Conservation (phyloP, 164 flowering plant genomes). For the Vitis rotundifolia region DNA sequence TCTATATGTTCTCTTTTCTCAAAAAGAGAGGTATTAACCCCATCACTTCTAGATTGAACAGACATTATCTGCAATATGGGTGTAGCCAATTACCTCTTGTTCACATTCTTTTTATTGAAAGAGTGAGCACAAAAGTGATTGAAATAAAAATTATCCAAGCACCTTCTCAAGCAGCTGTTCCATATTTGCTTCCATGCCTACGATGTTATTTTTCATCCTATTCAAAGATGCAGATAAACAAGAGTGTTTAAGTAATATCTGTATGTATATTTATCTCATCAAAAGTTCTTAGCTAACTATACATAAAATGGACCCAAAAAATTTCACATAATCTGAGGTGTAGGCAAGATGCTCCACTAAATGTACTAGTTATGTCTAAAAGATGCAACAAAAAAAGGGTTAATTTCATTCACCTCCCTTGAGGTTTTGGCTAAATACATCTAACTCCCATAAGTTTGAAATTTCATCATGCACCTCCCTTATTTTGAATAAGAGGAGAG, state of each 20-base stretch:
- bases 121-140: background rate
- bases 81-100: background rate
- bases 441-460: too few species aligned
- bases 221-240: background rate
- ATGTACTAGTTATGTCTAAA: background rate
- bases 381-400: background rate
- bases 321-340: too few species aligned
- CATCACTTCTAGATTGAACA: constrained; percentile 94
- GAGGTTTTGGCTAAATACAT: too few species aligned
- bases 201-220: constrained; percentile 98
- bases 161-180: constrained; percentile 97
- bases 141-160: constrained; percentile 1
- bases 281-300: too few species aligned
- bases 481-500: too few species aligned
- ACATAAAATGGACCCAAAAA: too few species aligned
- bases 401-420: too few species aligned
- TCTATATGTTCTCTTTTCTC: constrained; percentile 96
- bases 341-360: too few species aligned
- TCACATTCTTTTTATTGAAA: background rate
- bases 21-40: constrained; percentile 90
- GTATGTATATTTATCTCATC: too few species aligned
- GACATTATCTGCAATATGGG: constrained; percentile 72
- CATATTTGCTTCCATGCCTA: constrained; percentile 96
- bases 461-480: too few species aligned
- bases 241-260: too few species aligned